Evolutionary conservation across 257 asterid species (phyloP).

Genomic region (Capsicum baccatum): DNA sequence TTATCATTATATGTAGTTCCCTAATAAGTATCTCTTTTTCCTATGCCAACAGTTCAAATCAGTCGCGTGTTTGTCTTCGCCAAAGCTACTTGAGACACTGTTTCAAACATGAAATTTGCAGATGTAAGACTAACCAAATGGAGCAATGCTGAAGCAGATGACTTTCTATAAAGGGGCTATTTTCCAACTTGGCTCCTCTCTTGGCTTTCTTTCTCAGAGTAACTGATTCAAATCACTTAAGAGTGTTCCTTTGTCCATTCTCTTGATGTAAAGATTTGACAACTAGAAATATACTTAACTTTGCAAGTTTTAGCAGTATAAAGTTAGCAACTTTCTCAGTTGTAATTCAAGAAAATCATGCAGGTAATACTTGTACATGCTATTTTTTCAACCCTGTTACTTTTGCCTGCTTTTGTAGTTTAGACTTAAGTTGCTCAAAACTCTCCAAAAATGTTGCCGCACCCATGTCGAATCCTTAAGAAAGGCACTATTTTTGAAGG

Average conservation of each 20-base stretch:
- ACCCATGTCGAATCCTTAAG: too few relatives aligned
- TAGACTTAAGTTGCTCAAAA: background rate
- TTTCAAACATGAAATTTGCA: constrained; percentile 39
- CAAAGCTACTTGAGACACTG: constrained; percentile 48
- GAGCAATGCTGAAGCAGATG: constrained; percentile 6
- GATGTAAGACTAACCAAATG: constrained; percentile 25
- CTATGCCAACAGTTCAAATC: constrained; percentile 57
- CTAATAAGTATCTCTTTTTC: background rate
- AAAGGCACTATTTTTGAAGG: too few relatives aligned
- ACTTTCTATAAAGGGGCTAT: background rate
- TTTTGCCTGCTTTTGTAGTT: background rate
- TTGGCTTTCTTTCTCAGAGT: background rate
- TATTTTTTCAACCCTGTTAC: background rate
- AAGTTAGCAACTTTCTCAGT: background rate
- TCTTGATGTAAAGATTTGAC: constrained; percentile 11
- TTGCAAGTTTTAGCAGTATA: background rate
- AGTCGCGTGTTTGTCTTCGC: constrained; percentile 57
- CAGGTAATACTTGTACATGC: constrained; percentile 11
- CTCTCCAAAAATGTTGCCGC: too few relatives aligned
- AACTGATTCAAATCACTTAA: constrained; percentile 12
- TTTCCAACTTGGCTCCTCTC: background rate
- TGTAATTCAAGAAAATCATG: constrained; percentile 22
- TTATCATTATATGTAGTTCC: background rate
- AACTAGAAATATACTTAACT: background rate
- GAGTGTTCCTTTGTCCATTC: constrained; percentile 2